phyloP scores from a whole-genome alignment of 495 filamentous ascomycete genomes.

The Tuber melanosporum region DNA sequence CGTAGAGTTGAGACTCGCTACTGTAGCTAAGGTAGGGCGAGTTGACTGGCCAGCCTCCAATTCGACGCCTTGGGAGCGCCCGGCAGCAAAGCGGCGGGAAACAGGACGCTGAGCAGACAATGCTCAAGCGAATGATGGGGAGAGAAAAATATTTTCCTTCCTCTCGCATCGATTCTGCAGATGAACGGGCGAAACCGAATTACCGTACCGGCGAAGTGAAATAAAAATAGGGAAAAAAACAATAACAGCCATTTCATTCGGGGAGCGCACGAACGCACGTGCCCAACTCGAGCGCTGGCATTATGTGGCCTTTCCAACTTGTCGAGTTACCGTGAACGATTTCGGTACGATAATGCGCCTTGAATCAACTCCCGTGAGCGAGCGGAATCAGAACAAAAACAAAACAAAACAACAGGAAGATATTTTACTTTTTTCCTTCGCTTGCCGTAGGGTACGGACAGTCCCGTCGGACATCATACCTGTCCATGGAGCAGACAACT shows the following conservation, averaged over 20 bases:
- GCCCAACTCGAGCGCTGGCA: background rate
- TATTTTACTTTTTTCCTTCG: background rate
- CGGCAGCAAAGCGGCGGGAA: background rate
- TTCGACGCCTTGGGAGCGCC: background rate
- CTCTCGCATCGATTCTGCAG: background rate
- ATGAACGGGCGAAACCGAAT: constrained; percentile 5
- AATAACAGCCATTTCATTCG: background rate
- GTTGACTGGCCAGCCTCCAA: background rate
- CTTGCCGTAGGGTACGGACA: background rate
- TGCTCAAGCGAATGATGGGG: background rate
- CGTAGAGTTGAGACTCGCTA: background rate
- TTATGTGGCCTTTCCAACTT: background rate
- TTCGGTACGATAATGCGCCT: background rate
- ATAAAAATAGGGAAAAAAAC: background rate
- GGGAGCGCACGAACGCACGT: background rate
- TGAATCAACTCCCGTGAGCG: constrained; percentile 2
- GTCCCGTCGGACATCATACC: background rate
- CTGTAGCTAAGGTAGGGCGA: background rate
- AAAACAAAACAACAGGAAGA: background rate
- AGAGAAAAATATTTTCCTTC: background rate
- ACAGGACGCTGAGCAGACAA: background rate
- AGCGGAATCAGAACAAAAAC: background rate
- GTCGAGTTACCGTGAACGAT: background rate
- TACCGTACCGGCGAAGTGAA: background rate
- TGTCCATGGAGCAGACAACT: background rate